phyloP scores from a whole-genome alignment of 2,329 filamentous ascomycete species.

The Gremmenia infestans region DNA sequence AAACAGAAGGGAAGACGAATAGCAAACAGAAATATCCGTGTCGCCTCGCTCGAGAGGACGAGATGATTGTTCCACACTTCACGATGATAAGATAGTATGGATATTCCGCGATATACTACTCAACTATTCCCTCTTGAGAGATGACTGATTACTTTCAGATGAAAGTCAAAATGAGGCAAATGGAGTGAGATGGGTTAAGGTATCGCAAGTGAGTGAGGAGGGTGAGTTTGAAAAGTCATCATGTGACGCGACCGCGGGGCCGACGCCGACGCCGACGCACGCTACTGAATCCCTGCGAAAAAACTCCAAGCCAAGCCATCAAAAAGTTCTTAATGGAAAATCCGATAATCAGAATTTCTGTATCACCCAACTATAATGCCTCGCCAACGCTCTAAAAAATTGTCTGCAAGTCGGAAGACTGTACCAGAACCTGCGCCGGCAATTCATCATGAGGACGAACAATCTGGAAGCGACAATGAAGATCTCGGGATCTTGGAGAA shows the following conservation, averaged over 20 bases:
- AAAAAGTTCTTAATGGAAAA: neutral
- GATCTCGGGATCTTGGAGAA: conserved; percentile 50
- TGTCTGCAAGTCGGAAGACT: conserved; percentile 16
- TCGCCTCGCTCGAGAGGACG: too few species aligned
- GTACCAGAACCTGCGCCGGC: conserved; percentile 3
- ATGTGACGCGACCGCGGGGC: neutral
- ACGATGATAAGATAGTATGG: too few species aligned
- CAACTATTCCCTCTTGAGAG: too few species aligned
- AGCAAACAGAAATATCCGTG: too few species aligned
- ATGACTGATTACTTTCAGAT: too few species aligned
- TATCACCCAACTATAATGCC: conserved; percentile 22
- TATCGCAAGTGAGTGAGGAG: neutral
- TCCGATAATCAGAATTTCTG: neutral
- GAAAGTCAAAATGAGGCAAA: neutral
- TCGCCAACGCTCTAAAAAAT: conserved; percentile 27
- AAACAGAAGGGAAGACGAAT: too few species aligned
- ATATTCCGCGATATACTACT: neutral
- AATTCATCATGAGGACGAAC: conserved; percentile 6
- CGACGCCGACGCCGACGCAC: neutral
- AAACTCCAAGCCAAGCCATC: neutral
- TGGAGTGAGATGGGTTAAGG: neutral
- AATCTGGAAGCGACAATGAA: conserved; percentile 25
- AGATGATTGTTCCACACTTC: too few species aligned
- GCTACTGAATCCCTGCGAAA: neutral
- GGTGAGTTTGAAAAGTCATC: neutral